phyloP scores from a whole-genome alignment of 129 eudicot genomes.

The Tagetes patula region DNA sequence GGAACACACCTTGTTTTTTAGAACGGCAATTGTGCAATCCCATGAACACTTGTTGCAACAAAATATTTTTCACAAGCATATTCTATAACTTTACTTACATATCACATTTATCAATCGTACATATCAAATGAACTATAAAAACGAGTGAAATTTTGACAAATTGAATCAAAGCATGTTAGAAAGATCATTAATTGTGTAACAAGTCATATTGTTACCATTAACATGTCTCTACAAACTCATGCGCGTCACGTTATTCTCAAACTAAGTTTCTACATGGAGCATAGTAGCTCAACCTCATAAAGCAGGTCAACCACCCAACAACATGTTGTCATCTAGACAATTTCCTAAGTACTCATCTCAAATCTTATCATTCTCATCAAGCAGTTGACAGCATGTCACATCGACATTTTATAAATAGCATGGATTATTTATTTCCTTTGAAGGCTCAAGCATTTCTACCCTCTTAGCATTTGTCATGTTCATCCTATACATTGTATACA shows the following conservation, averaged over 20 bases:
- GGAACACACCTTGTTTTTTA: too few species aligned
- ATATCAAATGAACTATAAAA: too few species aligned
- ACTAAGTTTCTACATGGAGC: neutral
- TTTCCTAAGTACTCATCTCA: neutral
- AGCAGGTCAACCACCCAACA: neutral
- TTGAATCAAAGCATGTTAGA: neutral
- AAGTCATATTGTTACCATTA: neutral
- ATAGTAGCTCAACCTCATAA: neutral
- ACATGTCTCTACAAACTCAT: neutral
- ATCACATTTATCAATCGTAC: too few species aligned
- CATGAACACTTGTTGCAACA: too few species aligned
- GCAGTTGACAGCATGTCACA: neutral
- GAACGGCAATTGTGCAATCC: too few species aligned
- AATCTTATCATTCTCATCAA: conserved; percentile 1
- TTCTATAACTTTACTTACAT: too few species aligned
- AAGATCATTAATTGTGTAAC: neutral
- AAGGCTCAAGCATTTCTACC: conserved; percentile 10
- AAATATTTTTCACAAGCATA: too few species aligned
- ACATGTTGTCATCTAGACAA: neutral
- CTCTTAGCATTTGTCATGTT: neutral
- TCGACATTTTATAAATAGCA: neutral
- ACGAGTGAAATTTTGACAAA: too few species aligned
- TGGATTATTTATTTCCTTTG: conserved; percentile 7
- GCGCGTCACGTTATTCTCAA: neutral
- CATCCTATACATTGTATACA: conserved; percentile 41